These are phyloP conservation scores for Malbranchea cinnamomea DNA, from an alignment of 2,329 filamentous ascomycete species.

Conservation along the genomic window DNA sequence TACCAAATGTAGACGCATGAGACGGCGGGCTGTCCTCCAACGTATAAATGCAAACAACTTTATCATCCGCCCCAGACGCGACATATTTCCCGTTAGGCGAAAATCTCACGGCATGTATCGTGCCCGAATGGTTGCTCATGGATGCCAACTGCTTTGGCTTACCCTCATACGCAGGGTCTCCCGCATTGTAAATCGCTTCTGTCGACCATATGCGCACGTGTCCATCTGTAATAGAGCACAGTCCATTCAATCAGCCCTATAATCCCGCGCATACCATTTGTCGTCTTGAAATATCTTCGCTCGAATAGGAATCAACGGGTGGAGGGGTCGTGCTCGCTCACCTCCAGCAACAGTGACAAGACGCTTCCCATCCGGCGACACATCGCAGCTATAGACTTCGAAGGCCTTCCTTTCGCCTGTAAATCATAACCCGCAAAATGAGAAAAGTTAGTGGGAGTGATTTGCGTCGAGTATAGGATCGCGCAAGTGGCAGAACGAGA, in stretches of 20 bases:
- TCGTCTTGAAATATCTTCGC: no score
- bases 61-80: conserved; percentile 93
- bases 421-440: conserved; percentile 7
- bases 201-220: conserved; percentile 97
- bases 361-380: conserved; percentile 84
- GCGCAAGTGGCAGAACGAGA: conserved; percentile 1
- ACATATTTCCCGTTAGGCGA: conserved; percentile 90
- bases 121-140: conserved; percentile 96
- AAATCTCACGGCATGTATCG: conserved; percentile 93
- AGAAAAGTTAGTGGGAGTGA: background rate
- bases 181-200: conserved; percentile 74
- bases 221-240: conserved; percentile 48
- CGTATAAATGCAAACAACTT: conserved; percentile 94
- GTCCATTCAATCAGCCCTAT: conserved; percentile 1
- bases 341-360: conserved; percentile 88
- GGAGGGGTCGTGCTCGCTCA: conserved; percentile 27
- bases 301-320: conserved; percentile 7
- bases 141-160: conserved; percentile 86
- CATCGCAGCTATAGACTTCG: conserved; percentile 95
- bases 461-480: background rate
- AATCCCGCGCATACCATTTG: background rate
- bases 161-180: conserved; percentile 53
- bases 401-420: conserved; percentile 92
- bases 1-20: conserved; percentile 66
- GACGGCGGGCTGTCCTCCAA: conserved; percentile 69